Base-by-base conservation (phyloP, 1,284 basidiomycete species). In the Puccinia triticina region DNA sequence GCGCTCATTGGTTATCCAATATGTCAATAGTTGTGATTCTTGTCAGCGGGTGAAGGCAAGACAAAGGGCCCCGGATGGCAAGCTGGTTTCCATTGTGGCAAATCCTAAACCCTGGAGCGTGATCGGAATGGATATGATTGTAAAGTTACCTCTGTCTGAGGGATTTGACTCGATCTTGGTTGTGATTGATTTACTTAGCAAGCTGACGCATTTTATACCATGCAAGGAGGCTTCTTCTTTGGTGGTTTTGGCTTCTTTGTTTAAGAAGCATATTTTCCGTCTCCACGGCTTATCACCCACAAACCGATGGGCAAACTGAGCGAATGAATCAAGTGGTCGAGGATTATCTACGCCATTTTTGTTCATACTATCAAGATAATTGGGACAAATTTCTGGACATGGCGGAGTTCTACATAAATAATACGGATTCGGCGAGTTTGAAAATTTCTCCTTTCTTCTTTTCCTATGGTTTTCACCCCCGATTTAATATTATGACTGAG, bases 11-110 rank as follows among this genome's bases (percentile, higher is more conserved):
- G 18, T 78, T 0, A 32, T 78, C 14, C 21, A 21, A 3, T 69
- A 26, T 34, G 37, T 67, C 11, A 66, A 32, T 14, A n/a, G 40
- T 8, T 89, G 88, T 78, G 84, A 86, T 12, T 82, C 83, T 0
- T 89, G 89, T 80, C 69, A 43, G 40, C 40, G 40, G 4, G 40
- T 43, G 4, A 43, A 43, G 40, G 40, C 40, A 7, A 43, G 12
- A 10, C 83, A 84, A 0, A 87, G 87, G 77, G 85, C 85, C 40
- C 87, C 87, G 1, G 87, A 87, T 78, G 88, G 88, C 2, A 26
- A n/a, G 8, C 29, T 59, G 57, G 12, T 7, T 43, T 43, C 40
- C 12, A 7, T 43, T 43, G n/a, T n/a, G n/a, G 4, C 40, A 7
- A 59, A 26, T 26, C n/a, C 57, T 11, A 2, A 26, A 59, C 67